A percentile compares a stretch with the other conserved stretches of the same genome.
Evolutionary conservation across 2,329 filamentous ascomycete genomes (phyloP).

Genomic region (Aureobasidium sp.): DNA sequence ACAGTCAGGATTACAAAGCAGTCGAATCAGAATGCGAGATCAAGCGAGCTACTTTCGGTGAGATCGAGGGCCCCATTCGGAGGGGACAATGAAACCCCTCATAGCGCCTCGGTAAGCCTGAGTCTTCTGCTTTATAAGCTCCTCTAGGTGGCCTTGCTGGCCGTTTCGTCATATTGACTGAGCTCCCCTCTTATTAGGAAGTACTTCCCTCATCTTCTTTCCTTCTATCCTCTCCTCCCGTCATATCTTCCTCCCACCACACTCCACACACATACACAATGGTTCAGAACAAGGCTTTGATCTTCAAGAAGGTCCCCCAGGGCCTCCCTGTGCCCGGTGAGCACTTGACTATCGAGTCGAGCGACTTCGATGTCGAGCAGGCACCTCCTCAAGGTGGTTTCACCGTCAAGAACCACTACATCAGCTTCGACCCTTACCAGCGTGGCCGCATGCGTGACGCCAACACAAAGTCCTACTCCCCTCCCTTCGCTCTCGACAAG

Average conservation of each 20-base stretch:
- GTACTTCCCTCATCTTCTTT: neutral
- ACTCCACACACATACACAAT: constrained; percentile 21
- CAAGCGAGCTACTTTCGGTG: neutral
- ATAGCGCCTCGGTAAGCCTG: neutral
- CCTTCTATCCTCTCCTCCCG: neutral
- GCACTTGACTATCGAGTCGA: constrained; percentile 59
- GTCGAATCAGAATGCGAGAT: neutral
- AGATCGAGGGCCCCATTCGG: neutral
- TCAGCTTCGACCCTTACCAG: constrained; percentile 78
- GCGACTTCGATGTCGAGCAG: constrained; percentile 58
- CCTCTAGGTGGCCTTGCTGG: neutral
- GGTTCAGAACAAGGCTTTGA: constrained; percentile 63
- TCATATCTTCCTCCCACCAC: neutral
- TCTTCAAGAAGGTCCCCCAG: constrained; percentile 62
- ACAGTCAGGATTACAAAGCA: constrained; percentile 3
- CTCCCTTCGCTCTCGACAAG: constrained; percentile 52
- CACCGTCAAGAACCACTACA: constrained; percentile 60
- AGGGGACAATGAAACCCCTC: neutral
- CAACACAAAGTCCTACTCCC: constrained; percentile 56
- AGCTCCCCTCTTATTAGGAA: neutral
- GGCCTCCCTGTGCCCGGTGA: constrained; percentile 62
- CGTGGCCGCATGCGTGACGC: constrained; percentile 68
- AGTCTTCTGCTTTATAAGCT: constrained; percentile 8
- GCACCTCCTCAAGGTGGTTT: constrained; percentile 57
- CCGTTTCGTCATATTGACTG: constrained; percentile 10